Percentiles rank a stretch among this genome's conserved stretches.
These are phyloP conservation scores for Dryas alaskensis DNA, from an alignment of 306 rosid genomes.

Conservation along the genomic window DNA sequence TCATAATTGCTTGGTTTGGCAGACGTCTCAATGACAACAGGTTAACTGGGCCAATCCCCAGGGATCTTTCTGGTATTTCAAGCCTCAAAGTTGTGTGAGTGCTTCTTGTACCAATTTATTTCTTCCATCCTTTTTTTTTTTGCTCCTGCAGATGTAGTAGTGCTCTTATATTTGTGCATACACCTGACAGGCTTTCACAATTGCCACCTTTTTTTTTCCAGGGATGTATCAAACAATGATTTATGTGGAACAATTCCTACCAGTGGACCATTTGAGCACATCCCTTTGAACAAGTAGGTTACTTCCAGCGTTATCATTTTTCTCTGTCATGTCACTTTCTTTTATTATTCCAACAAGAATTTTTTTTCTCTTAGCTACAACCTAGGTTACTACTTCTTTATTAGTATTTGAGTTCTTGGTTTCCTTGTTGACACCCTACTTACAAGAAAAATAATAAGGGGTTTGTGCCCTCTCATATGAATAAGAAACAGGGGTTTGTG, in stretches of 20 bases:
- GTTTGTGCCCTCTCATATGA: not conserved
- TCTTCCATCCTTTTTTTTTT: not conserved
- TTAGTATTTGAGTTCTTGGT: not conserved
- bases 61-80: conserved; percentile 59
- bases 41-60: conserved; percentile 79
- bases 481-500: not conserved
- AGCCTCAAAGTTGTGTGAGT: conserved; percentile 98
- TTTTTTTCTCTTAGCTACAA: not conserved
- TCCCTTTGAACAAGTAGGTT: conserved; percentile 76
- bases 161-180: not conserved
- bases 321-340: not conserved
- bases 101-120: not conserved
- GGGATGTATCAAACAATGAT: conserved; percentile 88
- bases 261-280: conserved; percentile 87
- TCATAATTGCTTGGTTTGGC: conserved; percentile 32
- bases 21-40: conserved; percentile 85
- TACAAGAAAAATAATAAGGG: not conserved
- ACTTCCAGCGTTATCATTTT: conserved; percentile 2
- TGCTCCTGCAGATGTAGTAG: not conserved
- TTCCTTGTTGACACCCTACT: not conserved
- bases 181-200: not conserved
- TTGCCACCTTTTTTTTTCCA: conserved; percentile 24
- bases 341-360: not conserved
- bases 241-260: conserved; percentile 92
- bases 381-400: not conserved